Conservation (phyloP, 1,139 yeast species). For the Taphrina pruni region DNA sequence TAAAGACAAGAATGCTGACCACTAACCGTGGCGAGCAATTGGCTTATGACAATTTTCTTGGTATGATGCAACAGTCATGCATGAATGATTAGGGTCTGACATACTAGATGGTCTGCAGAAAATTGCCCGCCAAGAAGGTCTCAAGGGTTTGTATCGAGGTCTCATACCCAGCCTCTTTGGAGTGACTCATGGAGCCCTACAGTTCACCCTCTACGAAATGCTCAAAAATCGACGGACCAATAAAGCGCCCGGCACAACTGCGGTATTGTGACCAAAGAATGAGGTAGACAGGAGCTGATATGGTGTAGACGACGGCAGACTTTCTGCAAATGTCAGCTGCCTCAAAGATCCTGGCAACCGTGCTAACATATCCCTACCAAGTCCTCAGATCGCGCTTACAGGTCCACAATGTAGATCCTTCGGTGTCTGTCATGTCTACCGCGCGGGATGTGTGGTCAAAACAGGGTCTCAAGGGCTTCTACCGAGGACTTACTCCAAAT, state of each 20-base stretch:
- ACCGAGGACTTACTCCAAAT: slow-evolving; percentile 81
- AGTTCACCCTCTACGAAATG: slow-evolving; percentile 82
- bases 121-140: slow-evolving; percentile 67
- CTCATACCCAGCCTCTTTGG: slow-evolving; percentile 79
- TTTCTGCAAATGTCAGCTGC: slow-evolving; percentile 69
- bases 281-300: slow-evolving; percentile 39
- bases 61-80: neutral
- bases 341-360: slow-evolving; percentile 72
- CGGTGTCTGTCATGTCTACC: slow-evolving; percentile 49
- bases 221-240: slow-evolving; percentile 56
- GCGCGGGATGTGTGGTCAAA: slow-evolving; percentile 53
- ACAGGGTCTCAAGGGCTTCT: slow-evolving; percentile 68
- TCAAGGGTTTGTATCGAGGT: slow-evolving; percentile 79
- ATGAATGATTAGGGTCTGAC: slow-evolving; percentile 50
- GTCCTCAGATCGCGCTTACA: slow-evolving; percentile 81
- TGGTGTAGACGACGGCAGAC: slow-evolving; percentile 57
- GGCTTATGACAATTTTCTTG: slow-evolving; percentile 20
- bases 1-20: slow-evolving; percentile 78
- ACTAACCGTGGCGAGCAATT: slow-evolving; percentile 48
- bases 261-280: slow-evolving; percentile 16
- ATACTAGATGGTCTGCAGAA: slow-evolving; percentile 63
- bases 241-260: slow-evolving; percentile 2
- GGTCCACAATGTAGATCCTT: slow-evolving; percentile 53
- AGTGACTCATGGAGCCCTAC: slow-evolving; percentile 87
- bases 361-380: slow-evolving; percentile 82